Conservation (phyloP, 768 basidiomycete genomes). For the Obba rivulosa region DNA sequence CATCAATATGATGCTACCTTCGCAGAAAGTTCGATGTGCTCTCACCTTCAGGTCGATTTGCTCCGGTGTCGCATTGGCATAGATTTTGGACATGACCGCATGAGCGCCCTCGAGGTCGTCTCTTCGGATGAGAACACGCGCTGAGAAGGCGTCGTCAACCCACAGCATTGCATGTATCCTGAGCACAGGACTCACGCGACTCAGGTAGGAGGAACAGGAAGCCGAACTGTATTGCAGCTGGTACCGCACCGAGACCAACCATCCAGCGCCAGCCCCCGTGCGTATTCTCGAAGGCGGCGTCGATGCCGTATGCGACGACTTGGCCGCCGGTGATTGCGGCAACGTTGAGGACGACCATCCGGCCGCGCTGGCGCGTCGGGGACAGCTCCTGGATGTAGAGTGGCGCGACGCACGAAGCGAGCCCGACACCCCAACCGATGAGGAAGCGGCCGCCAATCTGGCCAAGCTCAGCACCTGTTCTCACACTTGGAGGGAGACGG, state of each 20-base stretch:
- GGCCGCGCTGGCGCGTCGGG: slow-evolving; percentile 65
- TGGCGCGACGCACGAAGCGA: slow-evolving; percentile 74
- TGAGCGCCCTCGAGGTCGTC: slow-evolving; percentile 47
- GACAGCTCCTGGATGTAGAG: slow-evolving; percentile 83
- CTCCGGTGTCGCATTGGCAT: slow-evolving; percentile 54
- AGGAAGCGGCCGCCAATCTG: slow-evolving; percentile 70
- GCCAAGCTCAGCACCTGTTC: neutral
- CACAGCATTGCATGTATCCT: slow-evolving; percentile 3
- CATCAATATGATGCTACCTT: neutral
- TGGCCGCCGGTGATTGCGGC: slow-evolving; percentile 80
- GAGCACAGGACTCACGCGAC: slow-evolving; percentile 50
- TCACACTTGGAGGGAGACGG: neutral
- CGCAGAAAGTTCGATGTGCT: neutral
- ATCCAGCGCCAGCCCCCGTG: slow-evolving; percentile 77
- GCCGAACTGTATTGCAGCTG: slow-evolving; percentile 57
- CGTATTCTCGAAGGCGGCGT: slow-evolving; percentile 56
- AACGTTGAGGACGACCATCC: slow-evolving; percentile 79
- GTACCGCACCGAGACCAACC: slow-evolving; percentile 71
- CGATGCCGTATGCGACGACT: slow-evolving; percentile 73
- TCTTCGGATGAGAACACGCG: slow-evolving; percentile 61
- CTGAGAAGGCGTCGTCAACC: slow-evolving; percentile 18
- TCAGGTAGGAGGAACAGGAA: slow-evolving; percentile 68
- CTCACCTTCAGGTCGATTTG: slow-evolving; percentile 63
- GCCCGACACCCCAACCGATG: slow-evolving; percentile 68
- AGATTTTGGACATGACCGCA: slow-evolving; percentile 59